Percentiles rank a stretch among this genome's conserved stretches.
Conservation (phyloP, 345 rosid species). For the Eucalyptus coolabah region DNA sequence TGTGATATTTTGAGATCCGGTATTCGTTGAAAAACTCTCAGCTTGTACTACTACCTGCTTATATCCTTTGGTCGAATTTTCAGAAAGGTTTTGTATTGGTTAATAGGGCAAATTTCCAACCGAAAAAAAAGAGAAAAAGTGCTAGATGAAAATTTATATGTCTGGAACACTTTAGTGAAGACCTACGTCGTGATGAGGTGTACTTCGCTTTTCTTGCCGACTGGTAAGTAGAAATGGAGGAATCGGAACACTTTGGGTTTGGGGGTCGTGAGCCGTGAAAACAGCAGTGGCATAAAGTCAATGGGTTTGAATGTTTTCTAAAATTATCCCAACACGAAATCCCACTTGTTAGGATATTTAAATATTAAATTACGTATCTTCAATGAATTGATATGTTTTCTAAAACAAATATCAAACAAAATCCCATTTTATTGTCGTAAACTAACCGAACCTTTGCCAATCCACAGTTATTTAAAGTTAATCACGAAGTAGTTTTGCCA, state of each 20-base stretch:
- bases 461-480: background rate
- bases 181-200: background rate
- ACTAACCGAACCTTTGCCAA: background rate
- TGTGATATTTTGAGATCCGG: background rate
- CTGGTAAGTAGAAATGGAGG: background rate
- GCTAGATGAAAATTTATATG: background rate
- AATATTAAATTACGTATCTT: background rate
- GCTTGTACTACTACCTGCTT: background rate
- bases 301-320: background rate
- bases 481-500: background rate
- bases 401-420: background rate
- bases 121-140: too few relatives aligned
- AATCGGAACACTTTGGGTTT: background rate
- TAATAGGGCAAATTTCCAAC: background rate
- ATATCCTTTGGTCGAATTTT: background rate
- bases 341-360: background rate
- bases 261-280: background rate
- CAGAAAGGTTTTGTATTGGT: background rate
- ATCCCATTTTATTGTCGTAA: background rate
- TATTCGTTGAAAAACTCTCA: background rate
- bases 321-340: background rate
- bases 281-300: background rate
- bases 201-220: background rate
- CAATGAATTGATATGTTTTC: background rate
- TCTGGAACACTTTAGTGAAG: background rate